These are phyloP conservation scores for Talaromyces sp. DNA, from an alignment of 2,329 filamentous ascomycete species.

Conservation along the genomic window DNA sequence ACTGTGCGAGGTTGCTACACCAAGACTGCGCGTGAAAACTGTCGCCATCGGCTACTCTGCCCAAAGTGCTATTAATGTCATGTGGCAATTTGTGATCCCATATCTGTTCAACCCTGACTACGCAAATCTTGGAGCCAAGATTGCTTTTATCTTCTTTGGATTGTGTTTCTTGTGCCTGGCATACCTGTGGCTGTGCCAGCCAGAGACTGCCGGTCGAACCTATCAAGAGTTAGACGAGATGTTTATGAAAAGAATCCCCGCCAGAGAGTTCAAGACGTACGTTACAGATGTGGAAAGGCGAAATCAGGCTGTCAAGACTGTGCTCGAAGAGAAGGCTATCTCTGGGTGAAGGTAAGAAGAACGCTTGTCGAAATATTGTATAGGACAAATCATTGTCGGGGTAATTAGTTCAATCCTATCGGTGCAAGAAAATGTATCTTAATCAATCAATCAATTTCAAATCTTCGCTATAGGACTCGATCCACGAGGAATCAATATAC, in stretches of 20 bases:
- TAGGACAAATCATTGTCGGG: too few species aligned
- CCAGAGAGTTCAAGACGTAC: not conserved
- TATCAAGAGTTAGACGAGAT: not conserved
- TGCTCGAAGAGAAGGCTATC: not conserved
- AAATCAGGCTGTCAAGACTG: not conserved
- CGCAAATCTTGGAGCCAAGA: slow-evolving; percentile 41
- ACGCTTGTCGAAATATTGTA: too few species aligned
- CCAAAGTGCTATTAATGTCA: slow-evolving; percentile 30
- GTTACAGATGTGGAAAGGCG: not conserved
- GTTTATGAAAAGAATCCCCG: not conserved
- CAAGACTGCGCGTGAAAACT: slow-evolving; percentile 41
- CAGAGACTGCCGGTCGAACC: not conserved
- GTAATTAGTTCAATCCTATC: too few species aligned
- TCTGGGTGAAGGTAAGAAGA: not conserved
- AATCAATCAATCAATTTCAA: too few species aligned
- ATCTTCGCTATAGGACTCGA: too few species aligned
- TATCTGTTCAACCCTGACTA: slow-evolving; percentile 40
- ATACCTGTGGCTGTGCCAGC: not conserved
- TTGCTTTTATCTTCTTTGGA: slow-evolving; percentile 41
- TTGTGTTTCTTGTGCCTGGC: slow-evolving; percentile 18
- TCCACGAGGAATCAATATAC: too few species aligned
- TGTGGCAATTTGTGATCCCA: slow-evolving; percentile 40
- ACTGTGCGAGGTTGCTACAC: slow-evolving; percentile 36
- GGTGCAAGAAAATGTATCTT: too few species aligned
- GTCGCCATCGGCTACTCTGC: slow-evolving; percentile 37